These are phyloP conservation scores for Candida smagusa DNA, from an alignment of 1,139 yeast species.

Conservation along the genomic window DNA sequence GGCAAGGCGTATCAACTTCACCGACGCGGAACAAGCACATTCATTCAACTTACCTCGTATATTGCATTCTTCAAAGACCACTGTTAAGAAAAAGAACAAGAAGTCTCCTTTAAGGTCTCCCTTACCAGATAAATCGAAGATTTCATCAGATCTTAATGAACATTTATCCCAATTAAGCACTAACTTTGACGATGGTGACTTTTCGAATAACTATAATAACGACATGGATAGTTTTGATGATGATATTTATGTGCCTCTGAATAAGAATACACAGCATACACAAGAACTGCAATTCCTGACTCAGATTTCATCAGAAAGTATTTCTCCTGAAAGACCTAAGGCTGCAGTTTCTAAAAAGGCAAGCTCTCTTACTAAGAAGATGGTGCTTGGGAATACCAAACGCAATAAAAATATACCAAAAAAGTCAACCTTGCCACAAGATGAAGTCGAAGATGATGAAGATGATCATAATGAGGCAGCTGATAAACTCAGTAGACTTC, in stretches of 20 bases:
- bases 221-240: constrained; percentile 10
- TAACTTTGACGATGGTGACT: neutral
- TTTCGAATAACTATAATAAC: neutral
- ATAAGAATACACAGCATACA: constrained; percentile 4
- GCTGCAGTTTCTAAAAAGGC: constrained; percentile 3
- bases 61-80: constrained; percentile 17
- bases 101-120: constrained; percentile 36
- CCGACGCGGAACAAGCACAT: constrained; percentile 34
- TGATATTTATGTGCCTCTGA: constrained; percentile 9
- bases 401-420: constrained; percentile 2
- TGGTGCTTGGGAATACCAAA: constrained; percentile 36
- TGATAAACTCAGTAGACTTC: constrained; percentile 17
- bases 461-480: constrained; percentile 17
- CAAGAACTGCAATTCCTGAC: constrained; percentile 2
- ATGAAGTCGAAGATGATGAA: constrained; percentile 17
- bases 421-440: neutral
- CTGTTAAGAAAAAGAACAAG: constrained; percentile 18
- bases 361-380: constrained; percentile 35
- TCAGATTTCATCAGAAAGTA: constrained; percentile 11
- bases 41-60: constrained; percentile 32
- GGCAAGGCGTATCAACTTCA: constrained; percentile 38
- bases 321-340: constrained; percentile 14
- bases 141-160: neutral
- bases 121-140: constrained; percentile 20
- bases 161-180: neutral